These are phyloP conservation scores for Alternaria hordeiaustralica DNA, from an alignment of 2,329 filamentous ascomycete genomes.

Conservation along the genomic window DNA sequence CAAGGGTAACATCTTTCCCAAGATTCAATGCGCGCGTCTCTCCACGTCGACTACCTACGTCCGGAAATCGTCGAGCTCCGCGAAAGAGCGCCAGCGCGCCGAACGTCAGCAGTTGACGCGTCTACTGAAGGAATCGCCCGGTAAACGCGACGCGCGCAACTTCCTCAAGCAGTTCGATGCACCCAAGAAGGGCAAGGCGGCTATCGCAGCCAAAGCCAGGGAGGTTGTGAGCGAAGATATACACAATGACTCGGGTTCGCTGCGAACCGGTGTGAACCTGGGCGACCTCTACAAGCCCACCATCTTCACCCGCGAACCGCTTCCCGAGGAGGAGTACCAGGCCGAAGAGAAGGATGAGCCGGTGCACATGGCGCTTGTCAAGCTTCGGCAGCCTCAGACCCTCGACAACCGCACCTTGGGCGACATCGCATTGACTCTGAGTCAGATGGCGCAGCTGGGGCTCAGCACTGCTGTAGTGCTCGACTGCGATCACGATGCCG, in stretches of 20 bases:
- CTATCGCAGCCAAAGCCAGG: slow-evolving; percentile 14
- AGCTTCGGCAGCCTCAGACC: slow-evolving; percentile 75
- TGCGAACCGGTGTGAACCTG: slow-evolving; percentile 63
- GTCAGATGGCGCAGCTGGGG: slow-evolving; percentile 82
- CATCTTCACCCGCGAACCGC: slow-evolving; percentile 63
- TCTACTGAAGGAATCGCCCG: slow-evolving; percentile 83
- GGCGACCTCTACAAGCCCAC: slow-evolving; percentile 66
- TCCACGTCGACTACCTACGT: slow-evolving; percentile 23
- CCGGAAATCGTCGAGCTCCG: slow-evolving; percentile 33
- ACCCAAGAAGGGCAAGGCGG: slow-evolving; percentile 25
- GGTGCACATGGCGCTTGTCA: slow-evolving; percentile 83
- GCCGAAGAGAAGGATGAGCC: slow-evolving; percentile 48
- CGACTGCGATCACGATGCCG: slow-evolving; percentile 65
- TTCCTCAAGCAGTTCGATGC: slow-evolving; percentile 85
- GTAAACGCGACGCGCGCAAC: slow-evolving; percentile 88
- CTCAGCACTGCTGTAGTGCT: slow-evolving; percentile 83
- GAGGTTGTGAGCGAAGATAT: slow-evolving; percentile 25
- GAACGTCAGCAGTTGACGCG: slow-evolving; percentile 47
- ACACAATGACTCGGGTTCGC: slow-evolving; percentile 44
- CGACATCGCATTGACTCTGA: slow-evolving; percentile 82
- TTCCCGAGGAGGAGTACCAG: slow-evolving; percentile 45
- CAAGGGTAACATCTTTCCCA: slow-evolving; percentile 11
- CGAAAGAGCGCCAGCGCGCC: slow-evolving; percentile 46
- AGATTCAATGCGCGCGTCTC: slow-evolving; percentile 8
- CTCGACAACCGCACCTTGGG: slow-evolving; percentile 72